Conservation (phyloP, 2,329 filamentous ascomycete genomes). For the Monilinia aucupariae region DNA sequence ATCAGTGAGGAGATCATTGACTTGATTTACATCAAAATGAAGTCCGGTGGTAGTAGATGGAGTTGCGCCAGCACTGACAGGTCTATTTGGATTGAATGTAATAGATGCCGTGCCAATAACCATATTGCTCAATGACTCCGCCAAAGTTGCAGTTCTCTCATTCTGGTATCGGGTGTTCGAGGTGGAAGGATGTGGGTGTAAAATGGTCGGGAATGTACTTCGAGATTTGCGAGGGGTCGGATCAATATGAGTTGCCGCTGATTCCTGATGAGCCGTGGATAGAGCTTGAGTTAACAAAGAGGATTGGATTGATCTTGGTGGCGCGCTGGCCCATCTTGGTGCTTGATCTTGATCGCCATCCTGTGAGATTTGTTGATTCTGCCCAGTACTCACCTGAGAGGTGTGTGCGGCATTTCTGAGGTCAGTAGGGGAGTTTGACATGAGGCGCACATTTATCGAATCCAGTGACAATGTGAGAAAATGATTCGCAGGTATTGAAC, state of each 20-base stretch:
- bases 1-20: conserved; percentile 36
- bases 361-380: conserved; percentile 25
- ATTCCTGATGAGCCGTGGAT: conserved; percentile 19
- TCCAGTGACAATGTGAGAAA: conserved; percentile 30
- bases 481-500: conserved; percentile 32
- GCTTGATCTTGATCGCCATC: conserved; percentile 27
- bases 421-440: conserved; percentile 34
- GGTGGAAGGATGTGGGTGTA: conserved; percentile 8
- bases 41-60: conserved; percentile 19
- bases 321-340: conserved; percentile 20
- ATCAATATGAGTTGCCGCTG: conserved; percentile 1
- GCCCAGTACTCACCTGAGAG: conserved; percentile 30
- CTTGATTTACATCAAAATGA: conserved; percentile 34
- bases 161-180: conserved; percentile 18
- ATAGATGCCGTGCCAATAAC: conserved; percentile 20
- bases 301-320: conserved; percentile 21
- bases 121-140: conserved; percentile 18
- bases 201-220: conserved; percentile 6
- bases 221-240: neutral
- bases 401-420: conserved; percentile 35
- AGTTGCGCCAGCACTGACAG: conserved; percentile 21
- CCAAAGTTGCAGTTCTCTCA: conserved; percentile 18
- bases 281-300: conserved; percentile 34
- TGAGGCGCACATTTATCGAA: conserved; percentile 37
- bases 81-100: conserved; percentile 14